Base-by-base conservation (phyloP, 345 rosid species). In the Stellera chamaejasme region DNA sequence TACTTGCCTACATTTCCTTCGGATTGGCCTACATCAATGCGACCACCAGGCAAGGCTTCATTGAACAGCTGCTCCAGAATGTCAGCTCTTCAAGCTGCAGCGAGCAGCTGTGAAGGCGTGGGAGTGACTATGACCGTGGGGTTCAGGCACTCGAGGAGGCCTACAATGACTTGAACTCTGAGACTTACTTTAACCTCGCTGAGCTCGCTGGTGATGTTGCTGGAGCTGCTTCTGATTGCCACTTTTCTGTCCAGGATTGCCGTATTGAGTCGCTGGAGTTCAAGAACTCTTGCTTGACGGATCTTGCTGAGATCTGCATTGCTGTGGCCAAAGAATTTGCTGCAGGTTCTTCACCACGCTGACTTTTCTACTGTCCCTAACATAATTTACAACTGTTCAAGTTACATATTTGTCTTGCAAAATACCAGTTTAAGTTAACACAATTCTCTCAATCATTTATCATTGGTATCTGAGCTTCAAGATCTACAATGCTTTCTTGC, bases 111-210 rank as follows among this genome's bases (percentile, higher is more conserved):
- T 43, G 28, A 16, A 14, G 11, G 14, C 75, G 80, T 43, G 1
- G 52, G 27, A 46, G 13, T 13, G 54, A 59, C 26, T 79, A 75
- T 48, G 26, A 16, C 10, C 46, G 36, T 52, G 75, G 65, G 9
- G 66, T 65, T 49, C 42, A 61, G 2, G 57, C 63, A 2, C 36
- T 79, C 1, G 66, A 11, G 11, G 25, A 54, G 53, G 74, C 78
- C 13, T 46, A 62, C 52, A 61, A 72, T 16, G 80, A 75, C 70
- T 54, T 79, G 52, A 66, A 75, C 65, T 59, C 80, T 3, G 78
- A 75, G 72, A 72, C 69, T 52, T 75, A 44, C 70, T 67, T 49
- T 45, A 51, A 58, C 48, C 39, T 75, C 64, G 63, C 13, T 15
- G 39, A 60, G 13, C 59, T 66, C 58, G 58, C 76, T 13, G 39